Base-by-base conservation (phyloP, 2,329 filamentous ascomycete species). In the Ophiostoma angusticollis region DNA sequence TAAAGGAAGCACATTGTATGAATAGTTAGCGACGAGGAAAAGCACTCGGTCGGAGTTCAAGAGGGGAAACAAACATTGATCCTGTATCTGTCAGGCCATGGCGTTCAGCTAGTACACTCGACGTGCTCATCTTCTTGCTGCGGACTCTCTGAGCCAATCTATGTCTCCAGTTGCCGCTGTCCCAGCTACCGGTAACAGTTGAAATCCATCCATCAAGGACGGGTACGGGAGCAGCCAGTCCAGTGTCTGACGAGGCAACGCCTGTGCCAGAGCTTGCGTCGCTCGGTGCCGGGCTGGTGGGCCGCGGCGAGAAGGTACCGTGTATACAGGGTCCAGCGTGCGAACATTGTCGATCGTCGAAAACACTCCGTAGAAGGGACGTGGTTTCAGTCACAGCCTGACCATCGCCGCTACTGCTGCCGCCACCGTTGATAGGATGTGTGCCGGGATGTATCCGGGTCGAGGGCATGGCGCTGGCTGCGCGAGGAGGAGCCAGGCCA, bases 301-400 rank as follows among this genome's bases (percentile, higher is more conserved):
- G 70, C 27, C 75, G 64, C 1, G 82, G 79, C 31, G 82, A 85
- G 52, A 87, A 84, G 13, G 81, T 82, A 49, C 83, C 84, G 60
- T 91, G 80, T 50, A 71, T 68, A 62, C 78, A 84, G 38, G 57
- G 55, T 16, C 65, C 68, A 9, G 64, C 57, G 47, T 70, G 65
- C 5, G 57, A 58, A 23, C 49, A 56, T 27, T 62, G 57, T 40
- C 50, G 48, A 39, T 57, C 51, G 41, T 61, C 48, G 29, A 58
- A 48, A 36, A 56, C 42, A 19, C 50, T 45, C 7, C 54, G 52
- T 11, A 74, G 59, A 19, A 78, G 56, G 3, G 68, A 62, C 2
- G 72, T 73, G 3, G 62, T 64, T 49, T 78, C 74, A 46, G 57
- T 59, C 7, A 58, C 48, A 16, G 8, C 49, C 5, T 47, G 55